A percentile compares a stretch with the other conserved stretches of the same genome.
Conservation (phyloP, 1,284 basidiomycete species). For the Leccinum laetum region DNA sequence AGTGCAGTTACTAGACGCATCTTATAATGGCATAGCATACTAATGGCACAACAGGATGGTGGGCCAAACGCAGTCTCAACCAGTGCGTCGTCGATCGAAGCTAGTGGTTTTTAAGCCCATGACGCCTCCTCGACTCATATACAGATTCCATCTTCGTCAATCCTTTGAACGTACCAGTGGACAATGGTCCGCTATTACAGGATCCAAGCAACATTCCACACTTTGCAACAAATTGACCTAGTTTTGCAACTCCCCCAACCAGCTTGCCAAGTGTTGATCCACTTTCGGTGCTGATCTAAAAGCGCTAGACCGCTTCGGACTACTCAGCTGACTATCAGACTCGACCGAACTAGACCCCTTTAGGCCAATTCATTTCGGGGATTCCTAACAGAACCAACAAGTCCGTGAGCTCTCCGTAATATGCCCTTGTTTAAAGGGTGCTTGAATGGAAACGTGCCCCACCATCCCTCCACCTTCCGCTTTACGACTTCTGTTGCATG, state of each 20-base stretch:
- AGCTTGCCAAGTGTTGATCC: neutral
- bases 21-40: too few species aligned
- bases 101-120: too few species aligned
- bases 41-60: too few species aligned
- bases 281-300: neutral
- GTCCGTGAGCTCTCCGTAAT: conserved; percentile 3
- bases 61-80: too few species aligned
- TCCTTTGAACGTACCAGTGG: too few species aligned
- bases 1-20: too few species aligned
- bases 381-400: conserved; percentile 1
- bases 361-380: conserved; percentile 11
- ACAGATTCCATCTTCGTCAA: too few species aligned
- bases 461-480: neutral
- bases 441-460: neutral
- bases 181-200: neutral
- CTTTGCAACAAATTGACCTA: neutral
- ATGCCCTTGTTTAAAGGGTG: conserved; percentile 16
- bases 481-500: conserved; percentile 3
- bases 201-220: neutral
- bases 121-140: too few species aligned
- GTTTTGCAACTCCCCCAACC: neutral
- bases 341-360: conserved; percentile 5
- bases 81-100: too few species aligned
- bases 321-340: neutral
- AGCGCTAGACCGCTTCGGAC: neutral